Conservation (phyloP, 2,329 filamentous ascomycete genomes). For the Fusarium chuoi region DNA sequence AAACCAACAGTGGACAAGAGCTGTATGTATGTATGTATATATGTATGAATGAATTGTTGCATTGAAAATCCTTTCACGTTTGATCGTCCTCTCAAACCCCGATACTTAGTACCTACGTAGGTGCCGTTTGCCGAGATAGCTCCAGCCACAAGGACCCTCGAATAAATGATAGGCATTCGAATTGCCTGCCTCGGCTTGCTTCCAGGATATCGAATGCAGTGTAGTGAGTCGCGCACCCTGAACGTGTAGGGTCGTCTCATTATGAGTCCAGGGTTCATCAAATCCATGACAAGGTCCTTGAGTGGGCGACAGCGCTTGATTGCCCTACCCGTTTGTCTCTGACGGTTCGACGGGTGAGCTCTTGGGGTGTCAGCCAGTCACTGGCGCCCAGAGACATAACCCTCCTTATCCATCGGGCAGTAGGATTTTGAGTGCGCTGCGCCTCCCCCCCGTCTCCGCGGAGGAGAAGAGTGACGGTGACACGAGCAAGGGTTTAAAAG, state of each 20-base stretch:
- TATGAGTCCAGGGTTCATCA: background rate
- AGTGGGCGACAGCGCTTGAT: constrained; percentile 8
- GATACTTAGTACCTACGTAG: background rate
- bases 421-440: constrained; percentile 4
- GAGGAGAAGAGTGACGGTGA: background rate
- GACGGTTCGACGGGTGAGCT: constrained; percentile 9
- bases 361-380: constrained; percentile 12
- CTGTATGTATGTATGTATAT: background rate
- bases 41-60: background rate
- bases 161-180: constrained; percentile 13
- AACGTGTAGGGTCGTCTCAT: background rate
- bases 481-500: background rate
- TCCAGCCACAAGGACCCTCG: constrained; percentile 1
- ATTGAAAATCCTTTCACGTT: background rate
- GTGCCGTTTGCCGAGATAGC: constrained; percentile 15
- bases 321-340: constrained; percentile 17
- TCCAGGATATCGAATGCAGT: background rate
- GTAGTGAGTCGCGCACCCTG: background rate
- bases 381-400: constrained; percentile 17
- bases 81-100: background rate
- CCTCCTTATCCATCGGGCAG: background rate
- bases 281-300: background rate
- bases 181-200: background rate
- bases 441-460: constrained; percentile 2
- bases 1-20: background rate